These are phyloP conservation scores for Pseudozyma hubeiensis DNA, from an alignment of 1,284 basidiomycete species.

Conservation along the genomic window DNA sequence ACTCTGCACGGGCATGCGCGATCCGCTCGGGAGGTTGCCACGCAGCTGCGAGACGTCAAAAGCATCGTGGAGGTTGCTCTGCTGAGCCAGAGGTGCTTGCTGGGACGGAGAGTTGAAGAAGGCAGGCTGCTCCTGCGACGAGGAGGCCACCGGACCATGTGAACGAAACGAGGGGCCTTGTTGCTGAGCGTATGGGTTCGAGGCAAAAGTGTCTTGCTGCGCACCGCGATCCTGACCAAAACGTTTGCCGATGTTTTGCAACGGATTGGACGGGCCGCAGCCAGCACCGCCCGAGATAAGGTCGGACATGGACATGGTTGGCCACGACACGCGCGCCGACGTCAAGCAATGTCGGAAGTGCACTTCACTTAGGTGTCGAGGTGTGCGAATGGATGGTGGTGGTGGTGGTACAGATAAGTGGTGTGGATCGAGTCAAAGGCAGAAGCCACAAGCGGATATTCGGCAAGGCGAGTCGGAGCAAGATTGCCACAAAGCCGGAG, in stretches of 20 bases:
- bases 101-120: slow-evolving; percentile 47
- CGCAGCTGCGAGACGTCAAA: slow-evolving; percentile 58
- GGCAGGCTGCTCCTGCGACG: slow-evolving; percentile 28
- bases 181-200: slow-evolving; percentile 10
- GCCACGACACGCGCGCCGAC: background rate
- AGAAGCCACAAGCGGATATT: background rate
- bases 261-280: slow-evolving; percentile 66
- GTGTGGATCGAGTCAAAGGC: background rate
- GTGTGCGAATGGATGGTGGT: slow-evolving; percentile 2
- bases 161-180: slow-evolving; percentile 33
- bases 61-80: slow-evolving; percentile 31
- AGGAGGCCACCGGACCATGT: slow-evolving; percentile 4
- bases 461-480: slow-evolving; percentile 4
- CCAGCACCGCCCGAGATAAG: slow-evolving; percentile 62
- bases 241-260: slow-evolving; percentile 64
- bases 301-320: slow-evolving; percentile 62
- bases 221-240: slow-evolving; percentile 63
- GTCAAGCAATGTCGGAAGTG: background rate
- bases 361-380: slow-evolving; percentile 18
- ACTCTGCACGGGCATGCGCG: slow-evolving; percentile 27
- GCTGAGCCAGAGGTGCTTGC: slow-evolving; percentile 12
- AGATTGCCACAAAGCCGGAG: slow-evolving; percentile 32
- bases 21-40: slow-evolving; percentile 42
- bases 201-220: slow-evolving; percentile 53
- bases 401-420: background rate